Base-by-base conservation (phyloP, 441 rosid genomes). In the Gossypium lobatum region DNA sequence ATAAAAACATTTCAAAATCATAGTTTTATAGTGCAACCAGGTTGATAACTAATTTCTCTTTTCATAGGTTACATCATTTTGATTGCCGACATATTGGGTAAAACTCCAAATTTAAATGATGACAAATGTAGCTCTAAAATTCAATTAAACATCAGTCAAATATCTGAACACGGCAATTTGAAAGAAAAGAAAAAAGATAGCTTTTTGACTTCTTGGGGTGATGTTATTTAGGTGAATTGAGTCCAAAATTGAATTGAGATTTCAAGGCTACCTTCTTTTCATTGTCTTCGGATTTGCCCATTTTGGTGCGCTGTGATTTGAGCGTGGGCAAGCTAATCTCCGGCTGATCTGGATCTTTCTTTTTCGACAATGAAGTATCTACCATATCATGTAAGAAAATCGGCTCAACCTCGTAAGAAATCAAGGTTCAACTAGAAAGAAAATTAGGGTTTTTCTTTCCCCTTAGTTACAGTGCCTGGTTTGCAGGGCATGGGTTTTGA, bases 261-360 rank as follows among this genome's bases (percentile, higher is more conserved):
- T 48, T 14, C 6, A 21, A 10, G 73, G 55, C 31, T 73, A 83
- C 88, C 88, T 85, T 83, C 82, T 80, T 87, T 60, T 85, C 88
- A 63, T 78, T 63, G 34, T 89, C 94, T 25, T 91, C 91, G 13
- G 87, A 61, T 85, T 86, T 89, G 81, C 76, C 81, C 90, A 91
- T 86, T 76, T 89, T 21, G 31, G 83, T 58, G 81, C 76, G 81
- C 73, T 75, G 82, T 3, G 86, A 79, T 75, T 87, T 84, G n/a
- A 58, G 64, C 13, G 85, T 52, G 46, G 83, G 71, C 26, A 76
- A 89, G 66, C 79, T 83, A 18, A 71, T 72, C 72, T 84, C 85
- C 64, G 82, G 80, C 21, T 79, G 86, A 81, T 88, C 87, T 73
- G 83, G 83, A 71, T 26, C 81, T 70, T 87, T 86, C 75, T 75